Evolutionary conservation across 441 rosid genomes (phyloP).

Genomic region (Gossypium schwendimanii): DNA sequence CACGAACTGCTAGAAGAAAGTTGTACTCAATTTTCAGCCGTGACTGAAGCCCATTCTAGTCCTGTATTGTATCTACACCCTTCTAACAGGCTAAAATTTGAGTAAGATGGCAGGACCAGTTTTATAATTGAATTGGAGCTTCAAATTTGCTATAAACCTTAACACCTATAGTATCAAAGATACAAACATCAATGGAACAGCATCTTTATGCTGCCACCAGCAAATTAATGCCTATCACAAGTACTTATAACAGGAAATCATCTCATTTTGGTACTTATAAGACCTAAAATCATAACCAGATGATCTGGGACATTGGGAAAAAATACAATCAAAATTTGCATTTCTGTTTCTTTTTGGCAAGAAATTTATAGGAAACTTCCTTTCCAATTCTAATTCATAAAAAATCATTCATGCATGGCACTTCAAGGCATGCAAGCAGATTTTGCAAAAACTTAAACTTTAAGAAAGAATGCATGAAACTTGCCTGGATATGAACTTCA

Average conservation of each 20-base stretch:
- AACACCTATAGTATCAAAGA: background rate
- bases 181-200: background rate
- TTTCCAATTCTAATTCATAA: background rate
- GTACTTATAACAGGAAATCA: background rate
- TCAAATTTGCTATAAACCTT: background rate
- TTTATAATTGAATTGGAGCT: background rate
- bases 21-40: background rate
- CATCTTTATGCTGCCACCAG: background rate
- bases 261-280: background rate
- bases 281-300: conserved; percentile 5
- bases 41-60: background rate
- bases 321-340: background rate
- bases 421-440: background rate
- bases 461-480: conserved; percentile 14
- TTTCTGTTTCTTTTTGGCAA: background rate
- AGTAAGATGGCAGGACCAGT: conserved; percentile 3
- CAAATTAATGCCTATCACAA: background rate
- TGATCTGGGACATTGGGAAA: background rate
- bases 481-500: conserved; percentile 99
- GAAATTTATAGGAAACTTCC: background rate
- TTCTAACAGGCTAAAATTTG: background rate
- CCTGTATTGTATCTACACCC: background rate
- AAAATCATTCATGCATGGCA: background rate
- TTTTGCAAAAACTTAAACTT: background rate
- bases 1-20: background rate